phyloP scores from a whole-genome alignment of 1,139 yeast genomes.

The Magnusiomyces ingens region DNA sequence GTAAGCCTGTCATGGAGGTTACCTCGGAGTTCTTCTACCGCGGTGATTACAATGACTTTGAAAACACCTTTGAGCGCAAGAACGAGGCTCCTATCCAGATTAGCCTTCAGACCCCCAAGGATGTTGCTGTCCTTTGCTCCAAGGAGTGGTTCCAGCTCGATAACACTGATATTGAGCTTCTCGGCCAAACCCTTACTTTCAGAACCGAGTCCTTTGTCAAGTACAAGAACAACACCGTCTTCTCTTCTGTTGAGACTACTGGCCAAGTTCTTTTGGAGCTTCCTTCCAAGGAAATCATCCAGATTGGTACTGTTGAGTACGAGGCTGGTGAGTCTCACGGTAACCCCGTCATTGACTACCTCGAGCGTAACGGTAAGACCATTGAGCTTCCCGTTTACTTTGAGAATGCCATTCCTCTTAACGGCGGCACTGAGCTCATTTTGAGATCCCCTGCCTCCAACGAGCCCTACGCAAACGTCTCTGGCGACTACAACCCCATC shows the following conservation, averaged over 20 bases:
- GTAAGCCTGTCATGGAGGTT: constrained; percentile 83
- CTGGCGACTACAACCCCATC: constrained; percentile 97
- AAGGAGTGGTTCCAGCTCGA: constrained; percentile 96
- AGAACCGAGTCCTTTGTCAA: constrained; percentile 81
- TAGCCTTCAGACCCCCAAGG: constrained; percentile 66
- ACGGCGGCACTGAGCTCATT: constrained; percentile 62
- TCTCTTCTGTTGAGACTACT: constrained; percentile 70
- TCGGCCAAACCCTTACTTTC: constrained; percentile 78
- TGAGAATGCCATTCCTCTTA: constrained; percentile 85
- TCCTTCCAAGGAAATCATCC: constrained; percentile 85
- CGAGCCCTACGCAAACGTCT: constrained; percentile 93
- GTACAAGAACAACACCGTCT: constrained; percentile 69
- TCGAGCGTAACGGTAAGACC: constrained; percentile 84
- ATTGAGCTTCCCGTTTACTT: constrained; percentile 90
- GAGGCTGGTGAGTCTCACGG: constrained; percentile 92
- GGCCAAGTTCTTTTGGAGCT: constrained; percentile 86
- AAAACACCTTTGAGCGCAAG: constrained; percentile 86
- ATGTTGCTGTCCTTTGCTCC: constrained; percentile 85
- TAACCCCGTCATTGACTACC: constrained; percentile 94
- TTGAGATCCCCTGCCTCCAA: constrained; percentile 79
- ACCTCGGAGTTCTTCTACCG: constrained; percentile 94
- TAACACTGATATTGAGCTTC: constrained; percentile 61
- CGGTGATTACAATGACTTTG: constrained; percentile 80
- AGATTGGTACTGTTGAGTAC: constrained; percentile 81
- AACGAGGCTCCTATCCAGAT: constrained; percentile 85